These are phyloP conservation scores for Phylloporus sp. DNA, from an alignment of 768 basidiomycete species.

Conservation along the genomic window DNA sequence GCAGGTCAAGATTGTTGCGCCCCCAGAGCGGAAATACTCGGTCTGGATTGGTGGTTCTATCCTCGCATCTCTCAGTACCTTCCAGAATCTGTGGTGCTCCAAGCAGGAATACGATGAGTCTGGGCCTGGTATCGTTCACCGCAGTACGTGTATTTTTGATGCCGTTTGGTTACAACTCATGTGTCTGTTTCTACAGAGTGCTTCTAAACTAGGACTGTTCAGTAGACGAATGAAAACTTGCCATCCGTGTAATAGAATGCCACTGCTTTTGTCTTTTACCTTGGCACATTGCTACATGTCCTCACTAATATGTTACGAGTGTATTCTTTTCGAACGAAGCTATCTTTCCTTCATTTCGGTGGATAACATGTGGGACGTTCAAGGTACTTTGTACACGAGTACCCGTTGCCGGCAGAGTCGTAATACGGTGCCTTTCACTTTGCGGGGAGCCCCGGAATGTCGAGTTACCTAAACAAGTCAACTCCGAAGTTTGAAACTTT, in stretches of 20 bases:
- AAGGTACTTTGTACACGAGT: background rate
- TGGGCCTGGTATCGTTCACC: constrained; percentile 76
- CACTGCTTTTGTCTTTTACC: constrained; percentile 14
- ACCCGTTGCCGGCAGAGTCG: no score
- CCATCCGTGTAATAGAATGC: constrained; percentile 26
- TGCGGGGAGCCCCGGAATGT: no score
- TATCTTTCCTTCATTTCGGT: background rate
- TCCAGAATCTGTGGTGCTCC: constrained; percentile 95
- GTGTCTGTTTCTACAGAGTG: constrained; percentile 13
- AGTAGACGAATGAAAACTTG: constrained; percentile 21
- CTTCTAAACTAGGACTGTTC: constrained; percentile 20
- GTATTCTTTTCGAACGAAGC: constrained; percentile 11
- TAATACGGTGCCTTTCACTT: no score
- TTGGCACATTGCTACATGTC: constrained; percentile 13
- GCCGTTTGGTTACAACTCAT: background rate
- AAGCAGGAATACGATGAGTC: constrained; percentile 92
- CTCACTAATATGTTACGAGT: constrained; percentile 19
- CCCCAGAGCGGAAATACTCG: constrained; percentile 92
- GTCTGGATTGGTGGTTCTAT: constrained; percentile 93
- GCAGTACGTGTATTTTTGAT: constrained; percentile 46
- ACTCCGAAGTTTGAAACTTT: no score
- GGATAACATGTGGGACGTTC: background rate
- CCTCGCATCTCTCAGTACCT: constrained; percentile 85
- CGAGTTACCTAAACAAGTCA: no score
- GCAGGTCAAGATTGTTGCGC: constrained; percentile 87